Evolutionary conservation across 768 basidiomycete species (phyloP), one percentile per base, ranked within the genome.

Genomic region (Tremella yokohamensis): DNA sequence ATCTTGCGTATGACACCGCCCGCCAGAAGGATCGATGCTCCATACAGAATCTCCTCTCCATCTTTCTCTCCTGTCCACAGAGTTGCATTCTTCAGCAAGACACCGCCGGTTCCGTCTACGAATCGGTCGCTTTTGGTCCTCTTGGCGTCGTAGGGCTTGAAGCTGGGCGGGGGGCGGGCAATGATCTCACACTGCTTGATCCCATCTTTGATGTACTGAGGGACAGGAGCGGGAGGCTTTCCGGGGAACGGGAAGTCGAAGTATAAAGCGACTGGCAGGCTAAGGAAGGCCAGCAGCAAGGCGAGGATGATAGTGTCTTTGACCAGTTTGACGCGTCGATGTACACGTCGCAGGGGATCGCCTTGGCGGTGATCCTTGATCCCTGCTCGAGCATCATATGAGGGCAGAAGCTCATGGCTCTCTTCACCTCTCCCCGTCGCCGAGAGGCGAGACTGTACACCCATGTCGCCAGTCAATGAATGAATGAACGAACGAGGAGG

Each of bases 31-130:
- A 90, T 70, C 52, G 85, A 84, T 0, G 84, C 84, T n/a, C 77
- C 76, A 9, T 86, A 61, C 8, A 85, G 69, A 8, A 78, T 39
- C 62, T 87, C 82, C 4, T 83, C 77, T 0, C 87, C 88, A 29
- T 82, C 78, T 9, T 80, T 63, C 8, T 78, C 74, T 0, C 88
- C 89, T 2, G 88, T 89, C 89, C 89, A 91, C 25, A 90, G 81
- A 4, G 82, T 84, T 9, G 84, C 87, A 69, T 90, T 88, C 57
- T 78, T 80, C 29, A 91, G 79, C 24, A 85, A 77, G 1, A 81
- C 79, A 0, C 84, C 71, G 2, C 67, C 68, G 0, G 87, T 86
- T 0, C 83, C 86, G 18, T 60, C 49, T 8, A 70, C 76, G 58
- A 65, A 77, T 12, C 77, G 66, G 51, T 79, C 78, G 29, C 56